phyloP scores from a whole-genome alignment of 495 filamentous ascomycete genomes.

The Neurospora pannonica region DNA sequence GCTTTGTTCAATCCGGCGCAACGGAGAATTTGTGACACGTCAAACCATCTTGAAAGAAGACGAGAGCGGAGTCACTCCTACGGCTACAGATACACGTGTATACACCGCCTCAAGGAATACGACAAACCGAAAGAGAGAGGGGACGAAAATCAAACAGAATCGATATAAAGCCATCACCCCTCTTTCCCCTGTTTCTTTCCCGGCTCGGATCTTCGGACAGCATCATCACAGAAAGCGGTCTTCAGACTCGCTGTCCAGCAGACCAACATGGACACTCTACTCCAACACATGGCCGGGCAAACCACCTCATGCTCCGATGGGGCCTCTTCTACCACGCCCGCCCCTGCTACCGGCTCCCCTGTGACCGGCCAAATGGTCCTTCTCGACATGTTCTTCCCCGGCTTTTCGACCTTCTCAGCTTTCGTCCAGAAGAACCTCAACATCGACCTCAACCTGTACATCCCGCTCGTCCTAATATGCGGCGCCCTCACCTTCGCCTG shows the following conservation, averaged over 20 bases:
- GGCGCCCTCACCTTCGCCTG: constrained; percentile 41
- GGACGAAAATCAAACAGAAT: background rate
- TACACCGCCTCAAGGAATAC: background rate
- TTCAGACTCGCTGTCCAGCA: background rate
- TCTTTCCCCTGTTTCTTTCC: background rate
- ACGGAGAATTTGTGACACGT: background rate
- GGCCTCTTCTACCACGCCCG: background rate
- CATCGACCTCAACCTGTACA: constrained; percentile 63
- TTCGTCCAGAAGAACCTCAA: constrained; percentile 50
- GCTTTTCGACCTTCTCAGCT: constrained; percentile 55
- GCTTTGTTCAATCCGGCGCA: background rate
- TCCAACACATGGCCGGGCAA: background rate
- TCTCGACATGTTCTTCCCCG: constrained; percentile 67
- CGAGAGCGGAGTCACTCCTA: background rate
- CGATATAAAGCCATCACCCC: background rate
- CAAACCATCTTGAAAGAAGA: background rate
- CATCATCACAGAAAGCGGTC: background rate
- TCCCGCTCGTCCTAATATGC: constrained; percentile 48
- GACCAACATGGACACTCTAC: background rate
- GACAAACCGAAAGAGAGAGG: background rate
- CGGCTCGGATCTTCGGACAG: background rate
- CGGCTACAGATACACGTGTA: background rate
- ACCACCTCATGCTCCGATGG: background rate
- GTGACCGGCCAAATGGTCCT: constrained; percentile 27
- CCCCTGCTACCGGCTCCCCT: background rate